Evolutionary conservation across 2,329 filamentous ascomycete species (phyloP).

Genomic region (Fusarium gaditjirri): DNA sequence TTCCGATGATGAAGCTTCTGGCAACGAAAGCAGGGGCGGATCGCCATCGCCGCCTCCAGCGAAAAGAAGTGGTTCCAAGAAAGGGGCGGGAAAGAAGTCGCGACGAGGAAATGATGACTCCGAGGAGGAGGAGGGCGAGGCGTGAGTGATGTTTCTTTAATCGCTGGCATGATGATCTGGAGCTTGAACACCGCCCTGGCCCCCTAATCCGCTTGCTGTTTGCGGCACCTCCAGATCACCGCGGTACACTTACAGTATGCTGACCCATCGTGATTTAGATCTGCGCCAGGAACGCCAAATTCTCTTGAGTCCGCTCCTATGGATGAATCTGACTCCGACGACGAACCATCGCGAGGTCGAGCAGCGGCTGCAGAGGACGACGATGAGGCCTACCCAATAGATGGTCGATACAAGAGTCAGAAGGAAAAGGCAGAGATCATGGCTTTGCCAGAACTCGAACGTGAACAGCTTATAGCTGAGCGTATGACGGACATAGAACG

Average conservation of each 20-base stretch:
- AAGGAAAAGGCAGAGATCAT: constrained; percentile 83
- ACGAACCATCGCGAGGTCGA: constrained; percentile 58
- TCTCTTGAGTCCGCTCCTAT: constrained; percentile 87
- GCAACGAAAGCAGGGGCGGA: constrained; percentile 64
- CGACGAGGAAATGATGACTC: constrained; percentile 56
- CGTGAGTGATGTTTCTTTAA: constrained; percentile 49
- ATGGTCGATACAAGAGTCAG: constrained; percentile 82
- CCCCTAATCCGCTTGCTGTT: background rate
- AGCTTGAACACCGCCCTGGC: background rate
- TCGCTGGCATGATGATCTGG: background rate
- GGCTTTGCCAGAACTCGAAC: constrained; percentile 87
- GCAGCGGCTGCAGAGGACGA: constrained; percentile 62
- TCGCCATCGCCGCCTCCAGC: constrained; percentile 63
- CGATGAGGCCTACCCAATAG: constrained; percentile 81
- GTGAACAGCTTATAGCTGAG: constrained; percentile 89
- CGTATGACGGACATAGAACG: constrained; percentile 85
- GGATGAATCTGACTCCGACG: constrained; percentile 83
- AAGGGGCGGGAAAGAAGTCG: constrained; percentile 56
- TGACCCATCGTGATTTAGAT: constrained; percentile 61
- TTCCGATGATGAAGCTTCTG: constrained; percentile 67
- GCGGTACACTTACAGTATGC: background rate
- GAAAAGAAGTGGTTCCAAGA: constrained; percentile 47
- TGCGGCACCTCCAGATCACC: background rate
- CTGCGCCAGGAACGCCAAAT: constrained; percentile 73
- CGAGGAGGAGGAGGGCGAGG: constrained; percentile 77